Evolutionary conservation across 2,329 filamentous ascomycete genomes (phyloP), one percentile per base, ranked within the genome.

Genomic region (Thyridium curvatum): DNA sequence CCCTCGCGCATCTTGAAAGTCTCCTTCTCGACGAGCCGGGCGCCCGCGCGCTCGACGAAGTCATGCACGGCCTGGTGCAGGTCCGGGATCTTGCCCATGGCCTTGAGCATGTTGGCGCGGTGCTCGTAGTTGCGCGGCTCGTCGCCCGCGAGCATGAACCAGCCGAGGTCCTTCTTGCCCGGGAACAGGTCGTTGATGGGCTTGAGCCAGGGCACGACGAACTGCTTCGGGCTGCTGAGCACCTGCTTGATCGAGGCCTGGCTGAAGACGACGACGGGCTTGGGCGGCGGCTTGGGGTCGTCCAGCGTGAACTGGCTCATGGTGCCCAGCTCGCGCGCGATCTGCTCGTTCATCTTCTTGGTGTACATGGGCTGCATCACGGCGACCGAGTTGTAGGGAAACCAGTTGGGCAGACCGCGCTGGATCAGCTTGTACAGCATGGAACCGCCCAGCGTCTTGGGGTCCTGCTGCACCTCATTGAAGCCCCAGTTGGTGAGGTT

Each of bases 401-500:
- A 72, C 59, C 63, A 66, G 13, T 59, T 59, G 0, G 69, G 68
- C 8, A 71, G 48, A 9, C 59, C 66, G 7, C 67, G 58, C 41
- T 68, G 62, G 42, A 72, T 62, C 12, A 72, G 58, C 47, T 66
- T 68, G 50, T 71, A 65, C 28, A 67, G 41, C 50, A 70, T 62
- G 3, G 64, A 67, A 0, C 68, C 65, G 4, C 61, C 60, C 8
- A 64, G 50, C 2, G 61, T 61, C 41, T 65, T 60, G 35, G 47
- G 44, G 45, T 66, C 60, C 12, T 51, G 50, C 28, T 55, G 50
- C 2, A 63, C 60, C 42, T 66, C 63, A 21, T 65, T 66, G 44
- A 57, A 64, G 3, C 81, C 81, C 79, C 79, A 85, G 54, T 82
- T 83, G 3, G 82, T 84, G 35, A 86, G 58, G 46, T 74, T 79